Base-by-base conservation (phyloP, 805 yeast genomes). In the Candida broadrunensis region DNA sequence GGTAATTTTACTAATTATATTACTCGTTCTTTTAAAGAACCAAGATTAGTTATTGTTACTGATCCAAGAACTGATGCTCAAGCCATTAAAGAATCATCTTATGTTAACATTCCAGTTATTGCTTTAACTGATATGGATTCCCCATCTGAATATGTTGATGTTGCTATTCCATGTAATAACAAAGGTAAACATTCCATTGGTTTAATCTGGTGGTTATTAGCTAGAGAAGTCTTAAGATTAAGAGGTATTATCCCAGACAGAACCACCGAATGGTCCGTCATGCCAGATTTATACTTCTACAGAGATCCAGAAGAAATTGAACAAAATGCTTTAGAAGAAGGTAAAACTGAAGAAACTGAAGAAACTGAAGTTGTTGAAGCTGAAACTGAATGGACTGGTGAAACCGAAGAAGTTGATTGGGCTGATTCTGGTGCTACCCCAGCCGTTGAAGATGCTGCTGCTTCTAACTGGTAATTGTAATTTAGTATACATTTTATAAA, bases 201-300 rank as follows among this genome's bases (percentile, higher is more conserved):
- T 86, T 85, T 93, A 70, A 81, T 93, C 84, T 93, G 99, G 99
- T 93, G 96, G 96, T 80, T 93, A 77, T 74, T 93, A 64, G 93
- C 99, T 67, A 88, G 99, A 80, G 99, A 93, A 81, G 98, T 93
- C 63, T 83, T 93, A 72, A 88, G 99, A 81, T 85, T 93, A 76
- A 87, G 97, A 81, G 99, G 99, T 71, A 83, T 89, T 70, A 76
- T 93, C 61, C 89, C 95, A 70, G 85, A 87, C 88, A 89, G 99
- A 83, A 70, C 86, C 60, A 88, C 93, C 75, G 84, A 86, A 74
- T 93, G 99, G 99, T 78, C 95, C 61, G 93, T 93, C 72, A 93
- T 93, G 99, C 98, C 98, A 75, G 99, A 93, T 81, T 84, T 93
- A 75, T 93, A 90, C 90, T 93, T 93, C 90, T 93, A 93, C 97